These are phyloP conservation scores for Isatis lusitanica DNA, from an alignment of 441 rosid species.

Conservation along the genomic window DNA sequence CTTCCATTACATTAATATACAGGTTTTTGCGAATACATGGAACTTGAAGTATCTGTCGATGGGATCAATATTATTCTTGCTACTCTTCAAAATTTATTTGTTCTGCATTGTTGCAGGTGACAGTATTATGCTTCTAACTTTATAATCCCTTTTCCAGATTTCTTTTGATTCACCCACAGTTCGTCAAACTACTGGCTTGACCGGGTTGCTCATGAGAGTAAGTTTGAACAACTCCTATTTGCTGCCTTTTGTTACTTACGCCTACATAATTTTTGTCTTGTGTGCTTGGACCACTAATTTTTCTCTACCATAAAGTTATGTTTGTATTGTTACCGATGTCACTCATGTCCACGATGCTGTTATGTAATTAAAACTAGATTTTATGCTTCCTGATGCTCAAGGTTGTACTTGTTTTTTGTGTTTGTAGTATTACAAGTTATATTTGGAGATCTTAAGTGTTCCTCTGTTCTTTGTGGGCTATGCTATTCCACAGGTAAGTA, in stretches of 20 bases:
- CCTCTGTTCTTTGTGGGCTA: slow-evolving; percentile 59
- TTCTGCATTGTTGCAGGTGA: slow-evolving; percentile 11
- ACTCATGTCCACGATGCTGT: background rate
- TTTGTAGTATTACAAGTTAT: slow-evolving; percentile 70
- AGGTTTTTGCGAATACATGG: slow-evolving; percentile 47
- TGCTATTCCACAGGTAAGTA: slow-evolving; percentile 76
- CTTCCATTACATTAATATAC: slow-evolving; percentile 76
- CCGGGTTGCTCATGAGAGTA: slow-evolving; percentile 65
- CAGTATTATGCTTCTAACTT: slow-evolving; percentile 12
- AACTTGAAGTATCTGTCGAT: background rate
- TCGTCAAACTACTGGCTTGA: slow-evolving; percentile 44
- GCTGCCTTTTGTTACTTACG: slow-evolving; percentile 3
- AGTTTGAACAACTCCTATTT: slow-evolving; percentile 35
- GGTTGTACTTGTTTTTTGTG: slow-evolving; percentile 24
- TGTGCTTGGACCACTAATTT: background rate
- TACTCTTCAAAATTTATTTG: background rate
- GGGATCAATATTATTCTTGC: background rate
- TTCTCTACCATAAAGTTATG: slow-evolving; percentile 12
- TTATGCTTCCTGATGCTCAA: background rate
- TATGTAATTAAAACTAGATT: background rate
- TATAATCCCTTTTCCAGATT: slow-evolving; percentile 45
- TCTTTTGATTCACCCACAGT: slow-evolving; percentile 51
- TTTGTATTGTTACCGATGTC: background rate
- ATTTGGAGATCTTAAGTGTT: slow-evolving; percentile 59
- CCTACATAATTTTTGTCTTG: slow-evolving; percentile 20